Base-by-base conservation (phyloP, 768 basidiomycete genomes). In the Hemileccinum rubropunctum region DNA sequence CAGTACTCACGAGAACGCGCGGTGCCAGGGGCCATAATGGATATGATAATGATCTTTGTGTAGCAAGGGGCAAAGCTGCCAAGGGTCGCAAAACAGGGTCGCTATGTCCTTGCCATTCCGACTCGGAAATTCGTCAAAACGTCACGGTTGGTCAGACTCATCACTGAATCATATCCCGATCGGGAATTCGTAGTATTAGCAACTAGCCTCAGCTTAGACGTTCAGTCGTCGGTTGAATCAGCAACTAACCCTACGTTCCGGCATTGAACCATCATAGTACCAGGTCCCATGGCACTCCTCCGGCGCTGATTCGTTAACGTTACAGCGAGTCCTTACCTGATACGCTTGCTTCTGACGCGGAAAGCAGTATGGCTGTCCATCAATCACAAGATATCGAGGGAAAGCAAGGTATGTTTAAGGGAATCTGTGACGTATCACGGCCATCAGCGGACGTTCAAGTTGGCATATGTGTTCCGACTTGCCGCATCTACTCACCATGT, bases 1-100 rank as follows among this genome's bases (percentile, higher is more conserved):
- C 0, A 1, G 21, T 45, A 57, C 58, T 49, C 58, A 60, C 57
- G 57, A 30, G 47, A 48, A 52, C 30, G 21, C 36, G 21, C 53
- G 58, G 26, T 54, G 28, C 28, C 28, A 30, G 28, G 4, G 28
- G 28, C 28, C 28, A 30, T 2, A 8, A 15, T 9, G 32, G 30
- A 39, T 15, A 46, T 34, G 17, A 17, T 34, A 10, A 20, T 12
- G 23, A 44, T 30, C 10, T 9, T 21, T 27, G 13, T 28, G 26
- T 27, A 28, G 26, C 40, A 28, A 41, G n/a, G 15, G 26, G 26
- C 4, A 40, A n/a, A 40, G n/a, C 39, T n/a, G n/a, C 12, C 42
- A 12, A 17, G 28, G 27, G 5, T 28, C 27, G 27, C 27, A 9
- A 28, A 4, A 28, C 9, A 9, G 9, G 27, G 7, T 30, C 28